Evolutionary conservation across 441 rosid genomes (phyloP), one percentile per base, ranked within the genome.

Genomic region (Pelargonium australe): DNA sequence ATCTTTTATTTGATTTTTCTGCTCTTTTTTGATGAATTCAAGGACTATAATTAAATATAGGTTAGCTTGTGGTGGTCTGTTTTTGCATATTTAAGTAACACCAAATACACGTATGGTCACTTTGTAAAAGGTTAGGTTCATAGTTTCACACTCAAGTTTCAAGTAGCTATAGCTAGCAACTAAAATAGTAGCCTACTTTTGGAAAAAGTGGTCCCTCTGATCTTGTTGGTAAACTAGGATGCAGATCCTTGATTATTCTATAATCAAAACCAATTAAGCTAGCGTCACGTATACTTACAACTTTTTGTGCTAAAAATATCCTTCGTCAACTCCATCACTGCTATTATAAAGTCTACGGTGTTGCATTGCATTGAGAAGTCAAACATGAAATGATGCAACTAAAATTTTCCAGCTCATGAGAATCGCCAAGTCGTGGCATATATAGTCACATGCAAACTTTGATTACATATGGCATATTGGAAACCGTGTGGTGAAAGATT

Each of bases 1-100:
- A 51, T 51, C 57, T 51, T 51, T 51, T n/a, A 55, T 55, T 19
- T 55, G 61, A 55, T 55, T 55, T 51, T 51, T 55, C 3, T 55
- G 61, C 61, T 8, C 58, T 7, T 16, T 55, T 55, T 55, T 55
- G 61, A 55, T 16, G 61, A 55, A 55, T 16, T 55, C 61, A 55
- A 49, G 55, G 55, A 49, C 16, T 49, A 13, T 49, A 13, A 13
- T 49, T 49, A 13, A 49, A 49, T 49, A 49, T 11, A 13, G 55
- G 55, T 49, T 49, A 11, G 55, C 55, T 49, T 49, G 55, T 49
- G 55, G 55, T 49, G 55, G 55, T 11, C 5, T 49, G 55, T 49
- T 49, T 49, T 49, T 11, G 55, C 14, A 13, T 49, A 49, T 49
- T 49, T 49, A 11, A 49, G 55, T 49, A 13, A 49, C 14, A 49